Conservation (phyloP, 169 alveolate genomes). For the Cryptosporidium felis region DNA sequence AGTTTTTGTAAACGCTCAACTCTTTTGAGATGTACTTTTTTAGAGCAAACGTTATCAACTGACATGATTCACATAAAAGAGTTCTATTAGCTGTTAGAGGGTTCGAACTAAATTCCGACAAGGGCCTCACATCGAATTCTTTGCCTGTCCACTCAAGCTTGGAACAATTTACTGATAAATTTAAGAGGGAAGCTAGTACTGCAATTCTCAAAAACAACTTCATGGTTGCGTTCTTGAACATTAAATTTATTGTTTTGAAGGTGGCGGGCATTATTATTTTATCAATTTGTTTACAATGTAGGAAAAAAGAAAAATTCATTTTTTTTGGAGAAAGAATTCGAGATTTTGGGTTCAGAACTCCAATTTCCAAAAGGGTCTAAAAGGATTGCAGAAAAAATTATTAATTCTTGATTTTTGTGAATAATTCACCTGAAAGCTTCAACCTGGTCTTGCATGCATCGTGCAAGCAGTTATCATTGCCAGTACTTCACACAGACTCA, state of each 20-base stretch:
- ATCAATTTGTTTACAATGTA: neutral
- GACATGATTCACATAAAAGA: conserved; percentile 57
- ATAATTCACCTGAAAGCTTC: too few relatives aligned
- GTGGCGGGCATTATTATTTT: neutral
- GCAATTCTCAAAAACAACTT: neutral
- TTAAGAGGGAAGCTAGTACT: neutral
- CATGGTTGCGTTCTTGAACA: neutral
- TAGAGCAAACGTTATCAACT: conserved; percentile 32
- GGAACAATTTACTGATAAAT: neutral
- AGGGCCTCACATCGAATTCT: conserved; percentile 26
- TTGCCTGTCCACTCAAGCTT: conserved; percentile 40
- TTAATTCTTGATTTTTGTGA: too few relatives aligned
- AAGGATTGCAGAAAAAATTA: too few relatives aligned
- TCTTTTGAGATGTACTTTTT: conserved; percentile 2
- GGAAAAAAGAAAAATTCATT: too few relatives aligned
- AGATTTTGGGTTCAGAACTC: too few relatives aligned
- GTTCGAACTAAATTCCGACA: neutral
- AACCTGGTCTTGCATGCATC: neutral
- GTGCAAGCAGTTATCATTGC: conserved; percentile 2
- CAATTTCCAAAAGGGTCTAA: too few relatives aligned
- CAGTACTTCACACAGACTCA: conserved; percentile 16
- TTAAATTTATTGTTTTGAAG: neutral
- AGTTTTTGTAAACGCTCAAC: conserved; percentile 22
- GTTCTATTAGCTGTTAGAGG: neutral
- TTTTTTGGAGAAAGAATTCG: too few relatives aligned